Conservation (phyloP, 768 basidiomycete genomes). For the Boletus speciosus region DNA sequence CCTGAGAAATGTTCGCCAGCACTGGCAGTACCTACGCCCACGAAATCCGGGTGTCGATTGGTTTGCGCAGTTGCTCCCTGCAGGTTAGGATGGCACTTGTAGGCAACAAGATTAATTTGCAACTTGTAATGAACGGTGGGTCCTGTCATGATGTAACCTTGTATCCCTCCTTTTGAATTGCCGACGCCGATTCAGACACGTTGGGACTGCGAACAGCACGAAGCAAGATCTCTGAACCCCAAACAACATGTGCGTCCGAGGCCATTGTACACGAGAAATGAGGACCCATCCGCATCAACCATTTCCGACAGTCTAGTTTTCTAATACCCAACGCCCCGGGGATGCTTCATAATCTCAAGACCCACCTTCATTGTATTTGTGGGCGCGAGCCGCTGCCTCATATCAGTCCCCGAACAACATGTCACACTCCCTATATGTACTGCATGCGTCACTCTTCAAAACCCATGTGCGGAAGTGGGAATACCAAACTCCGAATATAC, state of each 20-base stretch:
- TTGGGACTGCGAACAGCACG: too few relatives aligned
- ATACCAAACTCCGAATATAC: background rate
- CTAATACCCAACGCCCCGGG: background rate
- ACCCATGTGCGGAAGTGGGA: background rate
- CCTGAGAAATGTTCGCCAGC: background rate
- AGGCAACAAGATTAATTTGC: background rate
- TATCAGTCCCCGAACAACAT: background rate
- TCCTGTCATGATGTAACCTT: background rate
- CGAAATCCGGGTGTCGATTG: background rate
- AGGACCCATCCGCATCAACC: background rate
- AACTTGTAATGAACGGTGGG: background rate
- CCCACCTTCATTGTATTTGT: constrained; percentile 4
- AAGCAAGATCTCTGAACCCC: too few relatives aligned
- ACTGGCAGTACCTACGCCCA: background rate
- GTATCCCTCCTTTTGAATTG: background rate
- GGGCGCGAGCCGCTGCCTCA: background rate
- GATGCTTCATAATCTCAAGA: background rate
- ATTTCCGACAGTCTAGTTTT: background rate
- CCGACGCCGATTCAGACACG: background rate
- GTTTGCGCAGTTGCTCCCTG: background rate
- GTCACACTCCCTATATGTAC: background rate
- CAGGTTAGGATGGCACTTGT: constrained; percentile 7
- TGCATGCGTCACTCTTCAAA: background rate
- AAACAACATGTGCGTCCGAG: background rate
- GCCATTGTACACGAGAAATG: background rate